These are phyloP conservation scores for Globisporangium spiculum DNA, from an alignment of 352 stramenopile genomes.

Conservation along the genomic window DNA sequence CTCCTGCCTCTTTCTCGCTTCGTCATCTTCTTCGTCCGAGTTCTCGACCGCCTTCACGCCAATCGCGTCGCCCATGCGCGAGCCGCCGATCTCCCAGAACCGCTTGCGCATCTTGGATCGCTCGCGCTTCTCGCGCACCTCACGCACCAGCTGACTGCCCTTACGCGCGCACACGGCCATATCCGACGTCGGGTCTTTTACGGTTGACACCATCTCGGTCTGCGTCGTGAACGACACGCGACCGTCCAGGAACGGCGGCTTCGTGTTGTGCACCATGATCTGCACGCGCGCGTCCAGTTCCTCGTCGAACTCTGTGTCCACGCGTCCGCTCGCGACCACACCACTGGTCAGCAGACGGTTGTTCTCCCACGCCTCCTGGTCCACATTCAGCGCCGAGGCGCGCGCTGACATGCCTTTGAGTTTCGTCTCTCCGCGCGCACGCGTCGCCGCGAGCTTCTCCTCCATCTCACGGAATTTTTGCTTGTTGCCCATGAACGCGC, in stretches of 20 bases:
- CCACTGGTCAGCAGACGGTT: constrained; percentile 95
- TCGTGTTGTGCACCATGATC: constrained; percentile 97
- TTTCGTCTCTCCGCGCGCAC: constrained; percentile 85
- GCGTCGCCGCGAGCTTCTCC: constrained; percentile 81
- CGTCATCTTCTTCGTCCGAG: constrained; percentile 60
- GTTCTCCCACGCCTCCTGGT: constrained; percentile 98
- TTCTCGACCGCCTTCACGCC: constrained; percentile 75
- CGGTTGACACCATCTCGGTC: constrained; percentile 93
- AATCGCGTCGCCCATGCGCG: constrained; percentile 96
- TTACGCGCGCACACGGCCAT: constrained; percentile 95
- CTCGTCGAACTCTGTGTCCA: constrained; percentile 90
- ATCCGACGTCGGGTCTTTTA: constrained; percentile 95
- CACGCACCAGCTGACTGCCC: constrained; percentile 84
- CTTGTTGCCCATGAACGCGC: constrained; percentile 90
- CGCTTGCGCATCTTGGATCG: constrained; percentile 95
- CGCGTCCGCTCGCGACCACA: constrained; percentile 74
- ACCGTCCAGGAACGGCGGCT: constrained; percentile 96
- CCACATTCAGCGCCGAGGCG: constrained; percentile 91
- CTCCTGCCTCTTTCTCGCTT: constrained; percentile 29
- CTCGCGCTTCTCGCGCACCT: constrained; percentile 77
- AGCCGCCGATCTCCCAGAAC: constrained; percentile 98
- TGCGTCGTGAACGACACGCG: constrained; percentile 95
- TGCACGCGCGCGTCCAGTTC: constrained; percentile 94
- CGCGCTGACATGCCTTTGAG: constrained; percentile 87
- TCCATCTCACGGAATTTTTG: constrained; percentile 91